Evolutionary conservation across 139 green algal species (phyloP), one percentile per base, ranked within the genome.

Genomic region (Axilococcus clingmanii): DNA sequence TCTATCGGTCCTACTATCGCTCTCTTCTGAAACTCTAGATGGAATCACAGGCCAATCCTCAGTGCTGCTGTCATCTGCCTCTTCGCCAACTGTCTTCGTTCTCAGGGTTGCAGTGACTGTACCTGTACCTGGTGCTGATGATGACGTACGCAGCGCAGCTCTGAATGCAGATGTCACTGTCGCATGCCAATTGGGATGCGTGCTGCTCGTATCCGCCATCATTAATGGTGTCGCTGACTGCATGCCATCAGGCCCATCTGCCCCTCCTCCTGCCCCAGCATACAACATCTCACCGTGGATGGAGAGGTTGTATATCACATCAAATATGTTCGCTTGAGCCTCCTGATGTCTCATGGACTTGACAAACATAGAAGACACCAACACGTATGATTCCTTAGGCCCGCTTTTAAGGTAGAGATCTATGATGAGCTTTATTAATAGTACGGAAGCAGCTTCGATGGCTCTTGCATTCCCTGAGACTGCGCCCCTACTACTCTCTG

Each of bases 341-440:
- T 43, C 29, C 0, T 65, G 17, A 12, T 56, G 32, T 17, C 37
- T 22, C 51, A 64, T 20, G 32, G 17, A 17, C 48, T 78, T 59
- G 29, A 79, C 66, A 64, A 90, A 65, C 64, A 87, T 69, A 37
- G 74, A 66, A 12, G 82, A 72, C 53, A 77, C 68, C 30, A 87
- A 52, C 0, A 75, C 64, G 55, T 77, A 79, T 2, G 77, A 61
- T 3, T 36, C 43, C 3, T 40, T 44, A 4, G 72, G 55, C 2
- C 75, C 77, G 2, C 55, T 60, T 12, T 52, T 48, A 9, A 79
- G 36, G 40, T 71, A 87, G 43, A 87, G 33, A 55, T 90, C 82
- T 57, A 87, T 63, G 12, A 90, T 24, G 1, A 90, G 61, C 61
- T 90, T 87, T 14, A 84, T 46, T 17, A 87, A 55, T 30, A 89